A percentile compares a stretch with the other conserved stretches of the same genome.
phyloP scores from a whole-genome alignment of 805 yeast species.

The Priceomyces fermenticarens region DNA sequence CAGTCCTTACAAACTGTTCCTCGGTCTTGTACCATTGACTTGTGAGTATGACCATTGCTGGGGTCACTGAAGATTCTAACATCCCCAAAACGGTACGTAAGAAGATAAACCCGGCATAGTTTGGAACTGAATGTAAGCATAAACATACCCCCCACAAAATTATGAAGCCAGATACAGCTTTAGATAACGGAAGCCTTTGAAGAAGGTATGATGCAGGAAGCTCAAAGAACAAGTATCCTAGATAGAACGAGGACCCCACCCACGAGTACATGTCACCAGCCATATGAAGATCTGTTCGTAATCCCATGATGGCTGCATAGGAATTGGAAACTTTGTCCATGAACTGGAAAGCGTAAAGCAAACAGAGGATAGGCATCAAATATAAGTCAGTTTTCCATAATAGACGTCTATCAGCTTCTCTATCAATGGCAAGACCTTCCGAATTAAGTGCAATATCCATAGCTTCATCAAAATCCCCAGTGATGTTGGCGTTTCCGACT shows the following conservation, averaged over 20 bases:
- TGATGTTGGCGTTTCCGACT: not conserved
- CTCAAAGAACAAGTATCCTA: conserved; percentile 63
- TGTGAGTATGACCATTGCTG: conserved; percentile 36
- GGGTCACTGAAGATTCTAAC: conserved; percentile 40
- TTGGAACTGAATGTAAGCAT: conserved; percentile 51
- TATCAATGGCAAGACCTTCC: conserved; percentile 13
- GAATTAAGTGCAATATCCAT: conserved; percentile 26
- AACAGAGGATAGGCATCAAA: conserved; percentile 24
- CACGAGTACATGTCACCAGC: conserved; percentile 32
- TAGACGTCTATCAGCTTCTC: conserved; percentile 16
- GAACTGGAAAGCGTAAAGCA: conserved; percentile 24
- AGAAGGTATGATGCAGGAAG: conserved; percentile 44
- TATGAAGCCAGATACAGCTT: conserved; percentile 45
- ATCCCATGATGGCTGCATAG: conserved; percentile 37
- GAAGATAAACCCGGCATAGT: conserved; percentile 38
- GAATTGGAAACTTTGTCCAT: conserved; percentile 40
- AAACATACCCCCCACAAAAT: conserved; percentile 63
- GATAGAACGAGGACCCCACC: conserved; percentile 39
- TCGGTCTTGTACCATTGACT: conserved; percentile 33
- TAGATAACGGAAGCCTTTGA: conserved; percentile 58
- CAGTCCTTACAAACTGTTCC: conserved; percentile 33
- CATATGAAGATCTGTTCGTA: conserved; percentile 35
- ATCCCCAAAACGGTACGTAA: conserved; percentile 36
- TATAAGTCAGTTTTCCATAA: conserved; percentile 20
- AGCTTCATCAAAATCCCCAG: conserved; percentile 39